These are phyloP conservation scores for Rubus parviflorus DNA, from an alignment of 306 rosid species.

Conservation along the genomic window DNA sequence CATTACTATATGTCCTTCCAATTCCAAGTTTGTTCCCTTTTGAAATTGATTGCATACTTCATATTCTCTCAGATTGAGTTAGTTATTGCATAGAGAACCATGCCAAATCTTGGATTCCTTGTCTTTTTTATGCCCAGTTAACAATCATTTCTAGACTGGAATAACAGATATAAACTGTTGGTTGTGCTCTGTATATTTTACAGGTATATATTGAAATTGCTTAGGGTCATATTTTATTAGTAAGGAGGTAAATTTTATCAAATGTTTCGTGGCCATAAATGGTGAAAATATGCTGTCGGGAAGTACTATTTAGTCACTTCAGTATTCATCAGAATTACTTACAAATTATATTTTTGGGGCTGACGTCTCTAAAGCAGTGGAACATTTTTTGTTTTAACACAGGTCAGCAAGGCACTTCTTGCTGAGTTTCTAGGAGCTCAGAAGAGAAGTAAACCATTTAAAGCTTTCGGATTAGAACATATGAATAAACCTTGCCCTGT, in stretches of 20 bases:
- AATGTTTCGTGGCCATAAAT: not conserved
- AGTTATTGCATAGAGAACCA: not conserved
- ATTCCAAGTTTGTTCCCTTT: not conserved
- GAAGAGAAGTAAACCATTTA: constrained; percentile 66
- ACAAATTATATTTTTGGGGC: not conserved
- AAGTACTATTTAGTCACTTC: not conserved
- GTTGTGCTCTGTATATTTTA: not conserved
- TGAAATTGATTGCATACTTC: not conserved
- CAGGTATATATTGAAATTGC: not conserved
- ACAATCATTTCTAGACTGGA: not conserved
- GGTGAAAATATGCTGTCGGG: not conserved
- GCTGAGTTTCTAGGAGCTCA: constrained; percentile 58
- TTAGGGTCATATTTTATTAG: not conserved
- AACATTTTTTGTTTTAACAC: constrained; percentile 30
- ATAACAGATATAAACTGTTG: not conserved
- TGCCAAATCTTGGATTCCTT: not conserved
- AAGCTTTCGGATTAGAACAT: constrained; percentile 81
- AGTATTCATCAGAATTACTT: not conserved
- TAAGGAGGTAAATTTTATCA: not conserved
- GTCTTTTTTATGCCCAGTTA: no score
- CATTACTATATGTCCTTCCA: not conserved
- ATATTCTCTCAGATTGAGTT: not conserved
- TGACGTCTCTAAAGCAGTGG: not conserved
- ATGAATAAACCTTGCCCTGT: constrained; percentile 71
- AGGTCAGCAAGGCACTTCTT: constrained; percentile 93